Conservation (phyloP, 2,329 filamentous ascomycete species). For the Coniochaeta pulveracea region DNA sequence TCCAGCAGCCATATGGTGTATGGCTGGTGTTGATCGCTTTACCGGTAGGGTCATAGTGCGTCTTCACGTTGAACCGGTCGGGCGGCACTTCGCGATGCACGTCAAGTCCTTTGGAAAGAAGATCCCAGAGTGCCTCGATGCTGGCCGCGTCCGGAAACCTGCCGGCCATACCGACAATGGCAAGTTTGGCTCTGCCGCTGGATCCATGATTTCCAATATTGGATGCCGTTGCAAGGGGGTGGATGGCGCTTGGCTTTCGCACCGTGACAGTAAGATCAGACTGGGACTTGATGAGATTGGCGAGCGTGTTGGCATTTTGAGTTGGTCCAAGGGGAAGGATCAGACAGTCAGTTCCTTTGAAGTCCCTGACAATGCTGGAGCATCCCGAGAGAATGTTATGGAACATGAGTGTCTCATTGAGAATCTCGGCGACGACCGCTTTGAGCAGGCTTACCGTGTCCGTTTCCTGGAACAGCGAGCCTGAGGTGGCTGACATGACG, state of each 20-base stretch:
- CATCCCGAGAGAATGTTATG: constrained; percentile 35
- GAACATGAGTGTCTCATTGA: constrained; percentile 37
- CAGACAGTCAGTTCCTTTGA: constrained; percentile 27
- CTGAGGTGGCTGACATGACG: constrained; percentile 39
- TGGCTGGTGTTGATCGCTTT: constrained; percentile 68
- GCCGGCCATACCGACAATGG: constrained; percentile 75
- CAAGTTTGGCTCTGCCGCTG: constrained; percentile 53
- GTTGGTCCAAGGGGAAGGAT: constrained; percentile 39
- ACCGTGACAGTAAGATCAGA: constrained; percentile 31
- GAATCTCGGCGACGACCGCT: constrained; percentile 33
- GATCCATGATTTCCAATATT: constrained; percentile 35
- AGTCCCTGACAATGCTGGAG: constrained; percentile 27
- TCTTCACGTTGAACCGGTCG: constrained; percentile 63
- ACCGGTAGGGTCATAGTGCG: constrained; percentile 59
- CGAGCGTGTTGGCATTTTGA: constrained; percentile 33
- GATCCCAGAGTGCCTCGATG: constrained; percentile 63
- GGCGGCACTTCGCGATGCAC: constrained; percentile 57
- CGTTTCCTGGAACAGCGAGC: constrained; percentile 26
- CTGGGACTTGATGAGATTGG: constrained; percentile 27
- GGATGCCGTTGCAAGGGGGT: constrained; percentile 20
- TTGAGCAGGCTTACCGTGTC: constrained; percentile 29
- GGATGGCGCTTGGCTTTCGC: constrained; percentile 22
- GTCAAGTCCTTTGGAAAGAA: constrained; percentile 63
- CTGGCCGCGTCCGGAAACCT: constrained; percentile 64
- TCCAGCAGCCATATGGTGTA: constrained; percentile 64